phyloP scores from a whole-genome alignment of 805 yeast genomes.

The Pichia nakasei region DNA sequence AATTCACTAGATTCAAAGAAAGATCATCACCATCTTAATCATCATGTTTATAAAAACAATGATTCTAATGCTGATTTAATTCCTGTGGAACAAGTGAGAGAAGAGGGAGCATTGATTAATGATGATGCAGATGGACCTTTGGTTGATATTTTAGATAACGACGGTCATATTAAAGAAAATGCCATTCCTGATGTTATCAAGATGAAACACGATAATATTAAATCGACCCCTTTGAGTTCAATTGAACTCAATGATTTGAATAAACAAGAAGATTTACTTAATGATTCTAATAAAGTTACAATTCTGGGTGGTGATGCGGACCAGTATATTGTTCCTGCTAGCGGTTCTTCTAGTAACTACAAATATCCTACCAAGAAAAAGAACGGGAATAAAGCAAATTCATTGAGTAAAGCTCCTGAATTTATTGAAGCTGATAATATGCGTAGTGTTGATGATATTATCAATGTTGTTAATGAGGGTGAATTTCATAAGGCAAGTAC shows the following conservation, averaged over 20 bases:
- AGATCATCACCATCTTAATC: constrained; percentile 15
- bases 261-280: constrained; percentile 1
- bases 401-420: constrained; percentile 8
- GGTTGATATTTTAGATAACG: constrained; percentile 41
- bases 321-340: constrained; percentile 28
- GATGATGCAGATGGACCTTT: constrained; percentile 46
- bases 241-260: not conserved
- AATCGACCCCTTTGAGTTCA: not conserved
- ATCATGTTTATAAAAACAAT: constrained; percentile 32
- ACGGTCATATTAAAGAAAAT: constrained; percentile 44
- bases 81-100: constrained; percentile 29
- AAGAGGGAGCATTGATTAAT: constrained; percentile 47
- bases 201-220: not conserved
- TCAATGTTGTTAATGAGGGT: constrained; percentile 27
- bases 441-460: constrained; percentile 24
- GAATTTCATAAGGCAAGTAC: constrained; percentile 13
- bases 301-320: constrained; percentile 27
- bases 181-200: constrained; percentile 28
- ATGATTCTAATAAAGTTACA: constrained; percentile 9
- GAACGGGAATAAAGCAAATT: not conserved
- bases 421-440: constrained; percentile 19
- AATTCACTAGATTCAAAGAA: constrained; percentile 15
- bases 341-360: constrained; percentile 16
- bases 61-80: constrained; percentile 20
- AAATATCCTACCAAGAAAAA: constrained; percentile 4